Base-by-base conservation (phyloP, 1,139 yeast species). In the Yarrowia galli region DNA sequence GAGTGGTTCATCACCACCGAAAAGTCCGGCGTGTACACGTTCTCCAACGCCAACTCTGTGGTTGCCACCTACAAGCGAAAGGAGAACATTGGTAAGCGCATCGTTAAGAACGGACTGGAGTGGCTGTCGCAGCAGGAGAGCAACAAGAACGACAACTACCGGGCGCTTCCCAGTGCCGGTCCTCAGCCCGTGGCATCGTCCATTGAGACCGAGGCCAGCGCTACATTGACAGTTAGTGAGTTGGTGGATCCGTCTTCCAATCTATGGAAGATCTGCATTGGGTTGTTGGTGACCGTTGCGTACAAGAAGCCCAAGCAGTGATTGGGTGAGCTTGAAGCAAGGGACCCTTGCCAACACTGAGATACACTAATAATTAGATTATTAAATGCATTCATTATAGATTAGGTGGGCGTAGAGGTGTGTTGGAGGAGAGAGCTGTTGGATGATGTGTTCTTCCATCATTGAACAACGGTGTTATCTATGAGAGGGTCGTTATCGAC, bases 121-220 rank as follows among this genome's bases (percentile, higher is more conserved):
- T 61, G 66, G 66, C 18, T 61, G 40, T 46, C 66, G 13, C 66
- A 61, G 38, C 66, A 61, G 46, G 66, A 61, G 28, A 25, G 23
- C 66, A 46, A 15, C 25, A 35, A 35, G 49, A 35, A 35, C 56
- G 49, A 42, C 40, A 58, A 58, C 51, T 58, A 58, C 42, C 32
- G 64, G 8, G 64, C 42, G 22, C 40, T 38, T 10, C 64, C 64
- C 18, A 43, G 40, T 18, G 45, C 64, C 15, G 64, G 64, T 16
- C 64, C 64, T 20, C 64, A 58, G 64, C 64, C 64, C 18, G 64
- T 58, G n/a, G 64, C 64, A 3, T 58, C 64, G 15, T 58, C 64
- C 20, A 58, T 58, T 16, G 64, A 58, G 42, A 58, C 64, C 10
- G 64, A 58, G 25, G 64, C 64, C 28, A 43, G 64, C 32, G 64